A percentile compares a stretch with the other conserved stretches of the same genome.
Evolutionary conservation across 371 early-diverging fungal genomes (phyloP).

Genomic region (Parasitella parasitica): DNA sequence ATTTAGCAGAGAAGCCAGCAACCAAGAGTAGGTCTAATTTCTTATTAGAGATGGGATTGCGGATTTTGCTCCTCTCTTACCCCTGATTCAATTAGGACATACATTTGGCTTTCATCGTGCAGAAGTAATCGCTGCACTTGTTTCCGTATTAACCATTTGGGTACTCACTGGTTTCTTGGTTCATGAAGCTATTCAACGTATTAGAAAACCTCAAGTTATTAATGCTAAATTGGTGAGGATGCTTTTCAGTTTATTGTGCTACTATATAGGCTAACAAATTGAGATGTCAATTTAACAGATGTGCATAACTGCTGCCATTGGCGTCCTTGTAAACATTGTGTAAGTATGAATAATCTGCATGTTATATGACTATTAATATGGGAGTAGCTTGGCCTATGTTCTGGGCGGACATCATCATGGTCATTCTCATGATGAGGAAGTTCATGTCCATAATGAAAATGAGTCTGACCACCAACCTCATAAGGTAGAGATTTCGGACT

Average conservation of each 20-base stretch:
- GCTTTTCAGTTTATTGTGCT: neutral
- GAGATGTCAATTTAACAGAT: slow-evolving; percentile 60
- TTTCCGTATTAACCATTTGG: slow-evolving; percentile 84
- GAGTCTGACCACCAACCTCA: slow-evolving; percentile 37
- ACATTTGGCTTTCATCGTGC: slow-evolving; percentile 86
- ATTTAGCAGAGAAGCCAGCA: slow-evolving; percentile 68
- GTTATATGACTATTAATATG: neutral
- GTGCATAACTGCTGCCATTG: slow-evolving; percentile 69
- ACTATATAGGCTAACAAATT: neutral
- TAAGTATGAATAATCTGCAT: slow-evolving; percentile 16
- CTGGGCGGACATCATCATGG: slow-evolving; percentile 52
- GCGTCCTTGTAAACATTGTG: slow-evolving; percentile 80
- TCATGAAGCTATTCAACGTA: slow-evolving; percentile 74
- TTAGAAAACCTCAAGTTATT: slow-evolving; percentile 70
- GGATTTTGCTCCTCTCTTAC: no score
- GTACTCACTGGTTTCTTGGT: slow-evolving; percentile 72
- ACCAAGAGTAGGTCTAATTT: slow-evolving; percentile 48
- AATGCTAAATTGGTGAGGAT: slow-evolving; percentile 63
- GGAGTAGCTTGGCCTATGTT: slow-evolving; percentile 40
- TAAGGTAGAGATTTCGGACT: slow-evolving; percentile 23
- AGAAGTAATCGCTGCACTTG: slow-evolving; percentile 83
- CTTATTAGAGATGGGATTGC: neutral
- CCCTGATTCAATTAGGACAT: slow-evolving; percentile 37
- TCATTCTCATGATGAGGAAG: slow-evolving; percentile 33
- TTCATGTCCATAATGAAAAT: slow-evolving; percentile 38